Conservation (phyloP, 805 yeast genomes). For the Wickerhamiella dianesei region DNA sequence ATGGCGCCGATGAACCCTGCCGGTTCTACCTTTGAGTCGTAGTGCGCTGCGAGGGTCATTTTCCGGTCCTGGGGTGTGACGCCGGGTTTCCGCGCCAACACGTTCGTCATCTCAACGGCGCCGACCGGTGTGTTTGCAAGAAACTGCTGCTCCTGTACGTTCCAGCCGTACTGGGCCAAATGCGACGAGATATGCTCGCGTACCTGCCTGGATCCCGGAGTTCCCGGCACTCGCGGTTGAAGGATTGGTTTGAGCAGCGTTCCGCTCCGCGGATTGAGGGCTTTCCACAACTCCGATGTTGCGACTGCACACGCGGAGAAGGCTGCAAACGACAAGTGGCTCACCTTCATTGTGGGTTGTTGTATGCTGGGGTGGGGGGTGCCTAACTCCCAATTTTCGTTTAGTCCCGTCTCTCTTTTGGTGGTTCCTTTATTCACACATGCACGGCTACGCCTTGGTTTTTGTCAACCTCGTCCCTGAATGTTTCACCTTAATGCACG, state of each 20-base stretch:
- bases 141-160: constrained; percentile 22
- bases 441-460: too few species aligned
- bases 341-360: neutral
- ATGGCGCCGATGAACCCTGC: constrained; percentile 48
- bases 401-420: too few species aligned
- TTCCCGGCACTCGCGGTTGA: constrained; percentile 18
- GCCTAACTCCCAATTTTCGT: neutral
- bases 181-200: constrained; percentile 18
- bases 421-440: too few species aligned
- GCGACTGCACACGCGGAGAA: neutral
- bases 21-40: constrained; percentile 38
- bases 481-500: too few species aligned
- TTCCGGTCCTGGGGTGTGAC: neutral
- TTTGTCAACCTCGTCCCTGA: too few species aligned
- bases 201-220: constrained; percentile 12
- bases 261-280: constrained; percentile 14
- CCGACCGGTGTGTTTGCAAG: constrained; percentile 29
- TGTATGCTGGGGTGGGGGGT: too few species aligned
- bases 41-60: constrained; percentile 36
- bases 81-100: constrained; percentile 19
- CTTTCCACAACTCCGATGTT: neutral
- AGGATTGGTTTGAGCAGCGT: constrained; percentile 16
- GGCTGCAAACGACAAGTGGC: neutral
- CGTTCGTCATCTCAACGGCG: constrained; percentile 24
- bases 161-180: constrained; percentile 25